A percentile compares a stretch with the other conserved stretches of the same genome.
phyloP scores from a whole-genome alignment of 208 protist species.

The Crithidia bombi region DNA sequence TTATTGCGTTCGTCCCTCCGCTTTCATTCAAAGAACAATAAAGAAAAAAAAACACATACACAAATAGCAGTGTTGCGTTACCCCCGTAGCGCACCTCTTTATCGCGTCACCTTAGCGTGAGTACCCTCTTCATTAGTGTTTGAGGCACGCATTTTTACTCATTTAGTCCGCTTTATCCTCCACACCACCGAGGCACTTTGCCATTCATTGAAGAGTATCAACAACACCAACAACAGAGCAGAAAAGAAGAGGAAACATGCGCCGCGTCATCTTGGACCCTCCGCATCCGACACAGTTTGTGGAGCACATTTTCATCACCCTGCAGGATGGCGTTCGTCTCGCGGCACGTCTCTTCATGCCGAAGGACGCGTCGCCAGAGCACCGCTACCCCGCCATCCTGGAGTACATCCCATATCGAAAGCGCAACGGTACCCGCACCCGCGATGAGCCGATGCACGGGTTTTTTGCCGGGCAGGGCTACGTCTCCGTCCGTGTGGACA shows the following conservation, averaged over 20 bases:
- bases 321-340: slow-evolving; percentile 53
- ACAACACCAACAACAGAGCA: background rate
- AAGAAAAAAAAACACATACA: too few relatives aligned
- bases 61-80: too few relatives aligned
- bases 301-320: slow-evolving; percentile 53
- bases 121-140: too few relatives aligned
- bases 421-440: slow-evolving; percentile 57
- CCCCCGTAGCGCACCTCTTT: too few relatives aligned
- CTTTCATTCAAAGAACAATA: too few relatives aligned
- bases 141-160: too few relatives aligned
- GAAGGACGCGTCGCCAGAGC: slow-evolving; percentile 21
- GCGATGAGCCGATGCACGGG: slow-evolving; percentile 76
- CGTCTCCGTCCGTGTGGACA: slow-evolving; percentile 63
- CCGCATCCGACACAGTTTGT: slow-evolving; percentile 42
- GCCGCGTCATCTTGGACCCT: slow-evolving; percentile 32
- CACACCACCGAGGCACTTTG: too few relatives aligned
- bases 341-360: slow-evolving; percentile 59
- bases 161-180: too few relatives aligned
- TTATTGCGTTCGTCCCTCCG: too few relatives aligned
- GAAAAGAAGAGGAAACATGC: slow-evolving; percentile 6
- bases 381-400: slow-evolving; percentile 52
- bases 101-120: too few relatives aligned
- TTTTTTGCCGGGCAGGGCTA: slow-evolving; percentile 64
- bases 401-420: slow-evolving; percentile 80
- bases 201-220: background rate